phyloP scores from a whole-genome alignment of 2,329 filamentous ascomycete genomes.

The Clarireedia paspali region DNA sequence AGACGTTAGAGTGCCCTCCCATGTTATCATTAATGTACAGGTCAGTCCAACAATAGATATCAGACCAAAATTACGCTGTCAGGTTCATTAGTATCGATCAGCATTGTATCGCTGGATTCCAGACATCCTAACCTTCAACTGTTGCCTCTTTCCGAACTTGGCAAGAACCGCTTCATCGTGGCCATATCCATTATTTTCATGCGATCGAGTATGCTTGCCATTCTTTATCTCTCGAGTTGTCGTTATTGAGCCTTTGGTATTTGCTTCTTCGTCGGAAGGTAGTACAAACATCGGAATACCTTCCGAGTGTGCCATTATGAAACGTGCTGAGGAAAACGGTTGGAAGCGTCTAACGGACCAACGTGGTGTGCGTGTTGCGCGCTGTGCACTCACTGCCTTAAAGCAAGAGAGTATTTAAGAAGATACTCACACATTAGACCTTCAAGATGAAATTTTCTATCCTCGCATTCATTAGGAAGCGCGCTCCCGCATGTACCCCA shows the following conservation, averaged over 20 bases:
- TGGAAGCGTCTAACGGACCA: no score
- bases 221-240: not conserved
- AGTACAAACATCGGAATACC: not conserved
- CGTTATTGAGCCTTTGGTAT: not conserved
- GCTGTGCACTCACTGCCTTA: no score
- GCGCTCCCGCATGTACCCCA: no score
- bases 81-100: not conserved
- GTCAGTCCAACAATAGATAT: conserved; percentile 1
- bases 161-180: conserved; percentile 9
- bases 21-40: conserved; percentile 1
- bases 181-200: not conserved
- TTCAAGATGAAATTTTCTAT: no score
- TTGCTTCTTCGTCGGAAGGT: not conserved
- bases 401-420: no score
- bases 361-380: no score
- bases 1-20: conserved; percentile 2
- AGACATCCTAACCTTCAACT: not conserved
- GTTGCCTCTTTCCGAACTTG: conserved; percentile 9
- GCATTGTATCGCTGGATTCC: not conserved
- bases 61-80: conserved; percentile 1
- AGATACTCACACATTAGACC: no score
- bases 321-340: no score
- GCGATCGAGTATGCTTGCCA: not conserved
- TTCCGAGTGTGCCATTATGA: not conserved
- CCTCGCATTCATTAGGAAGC: no score